Evolutionary conservation across 176 grass and related monocot genomes (phyloP), one percentile per base, ranked within the genome.

Genomic region (Typha latifolia): DNA sequence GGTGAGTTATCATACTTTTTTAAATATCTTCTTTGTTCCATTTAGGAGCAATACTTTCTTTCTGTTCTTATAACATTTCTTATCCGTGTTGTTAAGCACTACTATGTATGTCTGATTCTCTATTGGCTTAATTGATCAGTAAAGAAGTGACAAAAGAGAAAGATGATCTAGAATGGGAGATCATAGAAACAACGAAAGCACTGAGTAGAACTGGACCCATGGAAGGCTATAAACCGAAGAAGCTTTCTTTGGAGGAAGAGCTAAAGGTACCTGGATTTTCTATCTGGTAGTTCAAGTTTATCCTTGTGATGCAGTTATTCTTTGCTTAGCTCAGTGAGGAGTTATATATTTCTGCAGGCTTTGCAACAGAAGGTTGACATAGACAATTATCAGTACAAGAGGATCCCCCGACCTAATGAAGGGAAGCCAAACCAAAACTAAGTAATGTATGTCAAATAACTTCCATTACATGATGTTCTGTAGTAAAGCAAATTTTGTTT

Each of bases 71-170:
- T 43, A 43, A 9, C 37, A 43, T 43, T 43, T 9, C 37, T 6
- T 43, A 10, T 43, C 9, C 1, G 37, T 8, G 37, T 43, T 43
- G 37, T 43, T 43, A 43, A 43, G 37, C 37, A 43, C 9, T 1
- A 14, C n/a, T 49, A 16, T 49, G 5, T 7, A 2, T n/a, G 11
- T 50, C 31, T 32, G 5, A 19, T 59, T 6, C 53, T 11, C 20
- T 21, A 21, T 22, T 21, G 53, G 20, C 18, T 65, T 52, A 66
- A 51, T 20, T 62, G 23, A 66, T 47, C 85, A 90, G 89, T 66
- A 92, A 97, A 82, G 94, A 97, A 66, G 86, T 97, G 34, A 84
- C 83, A 4, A 92, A 97, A 69, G 85, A 97, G 82, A 97, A 84
- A 66, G 94, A 97, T 61, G 89, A 97, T 77, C 74, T 97, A 20